Evolutionary conservation across 371 early-diverging fungal species (phyloP).

Genomic region (Mortierella sp.): DNA sequence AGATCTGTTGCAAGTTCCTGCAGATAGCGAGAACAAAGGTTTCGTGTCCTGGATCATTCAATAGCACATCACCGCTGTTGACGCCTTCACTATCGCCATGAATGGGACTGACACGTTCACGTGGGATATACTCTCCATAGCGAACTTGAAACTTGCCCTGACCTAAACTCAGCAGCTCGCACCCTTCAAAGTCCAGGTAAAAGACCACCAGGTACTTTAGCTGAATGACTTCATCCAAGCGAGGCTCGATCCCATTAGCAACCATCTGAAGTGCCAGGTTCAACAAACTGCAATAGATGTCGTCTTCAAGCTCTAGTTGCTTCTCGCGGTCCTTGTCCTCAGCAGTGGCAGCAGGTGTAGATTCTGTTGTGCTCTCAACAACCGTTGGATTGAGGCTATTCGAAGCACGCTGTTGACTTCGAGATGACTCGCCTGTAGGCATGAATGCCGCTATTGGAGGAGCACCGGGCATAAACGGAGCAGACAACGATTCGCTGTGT

Average conservation of each 20-base stretch:
- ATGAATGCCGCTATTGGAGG: slow-evolving; percentile 10
- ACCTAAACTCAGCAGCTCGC: slow-evolving; percentile 37
- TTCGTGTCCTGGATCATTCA: slow-evolving; percentile 51
- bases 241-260: slow-evolving; percentile 51
- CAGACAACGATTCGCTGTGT: not conserved
- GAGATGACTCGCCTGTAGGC: slow-evolving; percentile 19
- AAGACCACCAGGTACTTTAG: slow-evolving; percentile 52
- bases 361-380: not conserved
- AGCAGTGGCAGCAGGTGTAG: not conserved
- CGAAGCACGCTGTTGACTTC: slow-evolving; percentile 35
- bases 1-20: slow-evolving; percentile 42
- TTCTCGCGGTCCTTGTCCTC: slow-evolving; percentile 22
- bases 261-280: slow-evolving; percentile 51
- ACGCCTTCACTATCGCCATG: slow-evolving; percentile 1
- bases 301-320: slow-evolving; percentile 47
- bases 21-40: slow-evolving; percentile 44
- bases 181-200: slow-evolving; percentile 50
- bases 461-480: slow-evolving; percentile 6
- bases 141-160: slow-evolving; percentile 46
- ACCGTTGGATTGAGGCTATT: slow-evolving; percentile 3
- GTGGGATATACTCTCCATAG: slow-evolving; percentile 51
- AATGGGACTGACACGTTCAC: slow-evolving; percentile 34
- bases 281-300: slow-evolving; percentile 43
- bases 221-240: slow-evolving; percentile 47
- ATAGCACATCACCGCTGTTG: not conserved